These are phyloP conservation scores for Yamadazyma dushanensis DNA, from an alignment of 1,139 yeast species.

Conservation along the genomic window DNA sequence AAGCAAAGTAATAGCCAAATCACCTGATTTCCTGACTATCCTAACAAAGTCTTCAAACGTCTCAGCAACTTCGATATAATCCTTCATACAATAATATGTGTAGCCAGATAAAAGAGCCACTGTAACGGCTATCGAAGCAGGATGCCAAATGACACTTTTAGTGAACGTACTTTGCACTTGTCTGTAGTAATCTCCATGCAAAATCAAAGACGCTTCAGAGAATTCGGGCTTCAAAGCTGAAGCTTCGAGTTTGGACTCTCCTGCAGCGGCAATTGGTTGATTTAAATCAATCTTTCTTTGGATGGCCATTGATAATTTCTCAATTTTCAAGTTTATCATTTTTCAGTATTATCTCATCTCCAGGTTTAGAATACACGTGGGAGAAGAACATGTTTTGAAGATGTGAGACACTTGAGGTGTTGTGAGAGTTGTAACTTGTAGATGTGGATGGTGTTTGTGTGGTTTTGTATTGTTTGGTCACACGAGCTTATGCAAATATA, in stretches of 20 bases:
- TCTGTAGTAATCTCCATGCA: constrained; percentile 64
- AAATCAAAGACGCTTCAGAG: constrained; percentile 58
- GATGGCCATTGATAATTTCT: constrained; percentile 20
- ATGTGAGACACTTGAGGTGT: too few relatives aligned
- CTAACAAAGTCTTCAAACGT: constrained; percentile 33
- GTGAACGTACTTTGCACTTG: constrained; percentile 57
- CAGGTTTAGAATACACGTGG: constrained; percentile 1
- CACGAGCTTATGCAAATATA: too few relatives aligned
- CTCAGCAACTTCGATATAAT: constrained; percentile 37
- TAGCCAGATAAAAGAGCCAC: constrained; percentile 18
- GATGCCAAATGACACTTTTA: constrained; percentile 50
- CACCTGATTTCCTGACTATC: constrained; percentile 22
- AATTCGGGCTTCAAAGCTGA: constrained; percentile 53
- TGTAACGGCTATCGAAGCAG: constrained; percentile 32
- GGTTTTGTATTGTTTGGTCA: too few relatives aligned
- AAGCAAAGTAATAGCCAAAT: constrained; percentile 27
- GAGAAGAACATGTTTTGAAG: too few relatives aligned
- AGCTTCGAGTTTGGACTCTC: constrained; percentile 49
- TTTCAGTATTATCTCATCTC: constrained; percentile 3
- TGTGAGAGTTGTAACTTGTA: too few relatives aligned
- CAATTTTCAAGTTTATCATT: too few relatives aligned
- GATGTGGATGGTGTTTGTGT: too few relatives aligned
- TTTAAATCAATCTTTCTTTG: constrained; percentile 53
- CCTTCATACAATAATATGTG: constrained; percentile 31
- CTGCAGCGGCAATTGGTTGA: constrained; percentile 51